phyloP scores from a whole-genome alignment of 176 grass and related monocot species.

The Triticum turgidum region DNA sequence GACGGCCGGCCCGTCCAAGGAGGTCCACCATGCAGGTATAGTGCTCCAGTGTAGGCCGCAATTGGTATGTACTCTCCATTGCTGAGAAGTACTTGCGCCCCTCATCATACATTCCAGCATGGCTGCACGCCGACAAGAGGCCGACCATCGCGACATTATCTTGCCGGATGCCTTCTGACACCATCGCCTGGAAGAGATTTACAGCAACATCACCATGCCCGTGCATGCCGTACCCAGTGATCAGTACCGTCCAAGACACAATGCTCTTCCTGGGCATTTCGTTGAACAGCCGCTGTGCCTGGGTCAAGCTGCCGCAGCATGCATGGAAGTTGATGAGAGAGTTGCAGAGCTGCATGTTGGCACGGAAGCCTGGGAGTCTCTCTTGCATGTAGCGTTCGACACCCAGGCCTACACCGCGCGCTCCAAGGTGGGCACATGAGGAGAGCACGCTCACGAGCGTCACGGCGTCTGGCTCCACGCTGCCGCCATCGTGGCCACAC shows the following conservation, averaged over 20 bases:
- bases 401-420: constrained; percentile 31
- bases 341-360: constrained; percentile 61
- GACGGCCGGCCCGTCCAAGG: constrained; percentile 51
- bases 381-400: constrained; percentile 36
- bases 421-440: constrained; percentile 56
- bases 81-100: constrained; percentile 53
- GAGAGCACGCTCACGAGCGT: constrained; percentile 60
- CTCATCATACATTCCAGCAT: constrained; percentile 53
- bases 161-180: constrained; percentile 32
- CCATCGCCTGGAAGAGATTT: constrained; percentile 55
- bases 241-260: constrained; percentile 66
- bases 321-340: constrained; percentile 69
- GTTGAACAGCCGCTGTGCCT: constrained; percentile 54
- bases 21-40: constrained; percentile 80
- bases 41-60: constrained; percentile 44
- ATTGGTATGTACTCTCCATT: constrained; percentile 37
- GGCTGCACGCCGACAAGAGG: constrained; percentile 63
- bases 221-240: constrained; percentile 66
- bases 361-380: constrained; percentile 16
- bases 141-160: constrained; percentile 54
- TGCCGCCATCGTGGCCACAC: constrained; percentile 16
- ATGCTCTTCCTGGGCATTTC: constrained; percentile 53
- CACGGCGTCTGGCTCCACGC: constrained; percentile 51
- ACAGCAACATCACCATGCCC: constrained; percentile 44
- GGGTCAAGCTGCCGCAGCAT: constrained; percentile 37